Base-by-base conservation (phyloP, 345 rosid species). In the Eucalyptus pumila region DNA sequence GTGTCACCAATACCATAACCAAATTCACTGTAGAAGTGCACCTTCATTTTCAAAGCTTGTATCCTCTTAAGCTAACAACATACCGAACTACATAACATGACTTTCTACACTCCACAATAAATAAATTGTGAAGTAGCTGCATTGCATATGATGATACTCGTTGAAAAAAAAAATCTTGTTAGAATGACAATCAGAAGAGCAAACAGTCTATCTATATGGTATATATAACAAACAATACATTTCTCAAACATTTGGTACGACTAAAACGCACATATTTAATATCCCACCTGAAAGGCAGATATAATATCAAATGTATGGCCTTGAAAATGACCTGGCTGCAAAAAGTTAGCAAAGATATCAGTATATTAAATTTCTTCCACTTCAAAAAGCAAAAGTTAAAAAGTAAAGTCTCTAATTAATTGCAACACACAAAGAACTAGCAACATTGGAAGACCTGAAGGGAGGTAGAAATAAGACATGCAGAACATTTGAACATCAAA, bases 271-370 rank as follows among this genome's bases (percentile, higher is more conserved):
- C 80, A 15, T 7, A n/a, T 32, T 67, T 67, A 48, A 40, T 40
- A 14, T 86, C 90, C 34, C 87, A 97, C 99, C 98, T 98, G 99
- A 91, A 98, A 98, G 54, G 99, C 99, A 56, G 99, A 98, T 91
- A 97, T 69, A 85, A 98, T 96, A 89, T 98, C 99, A n/a, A 94
- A 97, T 6, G 96, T 94, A 56, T 94, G 94, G 67, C 98, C 99
- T 89, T 96, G 93, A 86, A 94, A 93, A 91, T 95, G 98, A 45
- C 99, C 99, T 91, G 99, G 99, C 99, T 98, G 97, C 93, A 96
- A 92, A 90, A 89, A 88, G 88, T 88, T 37, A 26, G 50, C 58
- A 80, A 85, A 34, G 11, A 60, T 34, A 80, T 60, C 54, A 89
- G 87, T 85, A 48, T 86, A 86, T 80, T 32, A 87, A 24, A 76